Evolutionary conservation across 495 filamentous ascomycete genomes (phyloP), one percentile per base, ranked within the genome.

Genomic region (Hypoxylon cercidicola): DNA sequence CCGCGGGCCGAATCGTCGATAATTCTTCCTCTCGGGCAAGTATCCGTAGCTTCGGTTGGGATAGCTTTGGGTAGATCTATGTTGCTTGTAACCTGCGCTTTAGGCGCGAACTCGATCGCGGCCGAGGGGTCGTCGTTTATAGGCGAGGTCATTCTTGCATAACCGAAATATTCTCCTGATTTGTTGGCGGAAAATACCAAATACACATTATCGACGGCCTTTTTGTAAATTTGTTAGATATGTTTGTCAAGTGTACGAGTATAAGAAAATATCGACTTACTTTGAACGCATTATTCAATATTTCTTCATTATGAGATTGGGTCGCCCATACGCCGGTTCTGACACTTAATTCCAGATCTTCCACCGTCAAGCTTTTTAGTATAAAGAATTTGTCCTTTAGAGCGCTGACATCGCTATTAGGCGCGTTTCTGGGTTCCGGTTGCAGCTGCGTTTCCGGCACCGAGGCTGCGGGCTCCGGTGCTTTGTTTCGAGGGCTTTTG

Each of bases 151-250:
- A 98, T 99, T 39, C 91, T 87, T 12, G 93, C 95, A 64, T 96
- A 97, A 20, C 95, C 95, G 74, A 95, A 97, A 69, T 97, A 99
- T 75, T 97, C 95, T 16, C 95, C 95, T 0, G 95, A 98, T 70
- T 97, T 98, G 77, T 98, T 99, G 11, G 93, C 95, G 12, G 93
- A 97, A 75, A 99, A 99, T 20, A 99, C 88, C 28, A 99, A 82
- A 69, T 94, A 97, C n/a, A 98, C 93, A 71, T 92, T 90, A 47
- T 96, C 91, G 18, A 89, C 86, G 13, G 78, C 81, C 93, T 96
- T 59, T 64, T 60, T 55, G 19, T 62, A 45, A 43, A 13, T 40
- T 15, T 41, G 40, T 71, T 69, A 61, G 62, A 45, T 21, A 41
- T 7, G 12, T 11, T 13, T 23, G 23, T 28, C 21, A 16, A 11